A percentile compares a stretch with the other conserved stretches of the same genome.
Evolutionary conservation across 371 early-diverging fungal species (phyloP).

Genomic region (Syncephalastrum contaminatum): DNA sequence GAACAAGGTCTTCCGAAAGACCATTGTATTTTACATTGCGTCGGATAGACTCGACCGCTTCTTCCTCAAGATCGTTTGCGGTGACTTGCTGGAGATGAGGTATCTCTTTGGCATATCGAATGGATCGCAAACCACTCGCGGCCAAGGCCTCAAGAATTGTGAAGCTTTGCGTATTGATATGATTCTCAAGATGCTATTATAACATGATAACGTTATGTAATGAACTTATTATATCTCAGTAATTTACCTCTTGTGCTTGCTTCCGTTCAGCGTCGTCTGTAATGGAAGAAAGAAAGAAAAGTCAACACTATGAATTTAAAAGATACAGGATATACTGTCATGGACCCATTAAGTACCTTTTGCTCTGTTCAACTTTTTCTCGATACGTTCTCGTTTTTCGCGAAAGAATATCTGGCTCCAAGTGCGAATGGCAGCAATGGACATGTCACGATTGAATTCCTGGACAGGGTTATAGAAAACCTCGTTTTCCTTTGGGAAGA

Average conservation of each 20-base stretch:
- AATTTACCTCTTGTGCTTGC: conserved; percentile 28
- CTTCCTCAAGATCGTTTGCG: conserved; percentile 92
- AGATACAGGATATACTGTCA: neutral
- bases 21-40: conserved; percentile 89
- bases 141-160: conserved; percentile 96
- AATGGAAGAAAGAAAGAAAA: neutral
- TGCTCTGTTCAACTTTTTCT: conserved; percentile 43
- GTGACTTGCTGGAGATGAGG: conserved; percentile 77
- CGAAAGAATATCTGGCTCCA: conserved; percentile 76
- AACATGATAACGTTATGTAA: neutral
- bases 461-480: conserved; percentile 99
- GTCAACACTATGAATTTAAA: neutral
- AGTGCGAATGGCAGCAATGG: conserved; percentile 88
- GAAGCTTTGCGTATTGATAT: conserved; percentile 47
- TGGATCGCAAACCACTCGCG: conserved; percentile 98
- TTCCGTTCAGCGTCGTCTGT: conserved; percentile 28
- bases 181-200: conserved; percentile 20
- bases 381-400: conserved; percentile 50
- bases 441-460: conserved; percentile 97
- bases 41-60: conserved; percentile 92
- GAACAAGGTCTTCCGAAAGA: conserved; percentile 67
- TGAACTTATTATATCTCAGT: too few relatives aligned
- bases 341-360: conserved; percentile 18
- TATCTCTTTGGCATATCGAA: conserved; percentile 98
- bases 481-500: conserved; percentile 86